Conservation (phyloP, 768 basidiomycete species). For the Tylopilus sp. region DNA sequence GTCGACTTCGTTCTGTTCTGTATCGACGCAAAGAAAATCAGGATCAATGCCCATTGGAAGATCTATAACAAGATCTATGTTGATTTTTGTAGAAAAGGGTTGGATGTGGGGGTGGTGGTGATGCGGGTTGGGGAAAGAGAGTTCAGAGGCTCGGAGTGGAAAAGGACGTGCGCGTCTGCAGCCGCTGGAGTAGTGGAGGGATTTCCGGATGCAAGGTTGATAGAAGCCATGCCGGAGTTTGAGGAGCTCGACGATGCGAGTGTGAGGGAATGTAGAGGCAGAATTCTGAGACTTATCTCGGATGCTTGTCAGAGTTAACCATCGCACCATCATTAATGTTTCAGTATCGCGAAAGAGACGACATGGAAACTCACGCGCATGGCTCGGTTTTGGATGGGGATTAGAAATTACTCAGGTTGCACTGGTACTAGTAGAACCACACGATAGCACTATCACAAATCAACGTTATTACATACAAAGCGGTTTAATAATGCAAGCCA, state of each 20-base stretch:
- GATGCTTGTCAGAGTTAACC: not conserved
- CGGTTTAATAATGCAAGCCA: not conserved
- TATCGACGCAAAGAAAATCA: slow-evolving; percentile 19
- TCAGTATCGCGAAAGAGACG: not conserved
- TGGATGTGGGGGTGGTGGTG: slow-evolving; percentile 18
- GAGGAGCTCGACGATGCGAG: slow-evolving; percentile 8
- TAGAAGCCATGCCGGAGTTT: slow-evolving; percentile 21
- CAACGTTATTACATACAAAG: not conserved
- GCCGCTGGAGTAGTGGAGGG: slow-evolving; percentile 6
- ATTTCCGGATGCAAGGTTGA: slow-evolving; percentile 11
- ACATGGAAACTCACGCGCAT: too few species aligned
- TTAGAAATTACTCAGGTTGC: too few species aligned
- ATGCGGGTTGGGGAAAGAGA: slow-evolving; percentile 11
- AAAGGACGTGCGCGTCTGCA: slow-evolving; percentile 4
- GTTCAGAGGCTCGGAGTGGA: slow-evolving; percentile 13
- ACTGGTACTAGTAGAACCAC: too few species aligned
- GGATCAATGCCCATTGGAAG: slow-evolving; percentile 14
- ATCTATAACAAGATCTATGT: slow-evolving; percentile 16
- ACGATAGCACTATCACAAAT: not conserved
- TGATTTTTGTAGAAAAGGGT: slow-evolving; percentile 10
- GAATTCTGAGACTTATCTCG: slow-evolving; percentile 21
- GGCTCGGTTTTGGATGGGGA: too few species aligned
- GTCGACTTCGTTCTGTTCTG: slow-evolving; percentile 22
- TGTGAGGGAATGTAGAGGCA: slow-evolving; percentile 19
- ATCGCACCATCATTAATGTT: slow-evolving; percentile 1